These are phyloP conservation scores for Gonapodya sp. DNA, from an alignment of 192 early-diverging fungal species.

Conservation along the genomic window DNA sequence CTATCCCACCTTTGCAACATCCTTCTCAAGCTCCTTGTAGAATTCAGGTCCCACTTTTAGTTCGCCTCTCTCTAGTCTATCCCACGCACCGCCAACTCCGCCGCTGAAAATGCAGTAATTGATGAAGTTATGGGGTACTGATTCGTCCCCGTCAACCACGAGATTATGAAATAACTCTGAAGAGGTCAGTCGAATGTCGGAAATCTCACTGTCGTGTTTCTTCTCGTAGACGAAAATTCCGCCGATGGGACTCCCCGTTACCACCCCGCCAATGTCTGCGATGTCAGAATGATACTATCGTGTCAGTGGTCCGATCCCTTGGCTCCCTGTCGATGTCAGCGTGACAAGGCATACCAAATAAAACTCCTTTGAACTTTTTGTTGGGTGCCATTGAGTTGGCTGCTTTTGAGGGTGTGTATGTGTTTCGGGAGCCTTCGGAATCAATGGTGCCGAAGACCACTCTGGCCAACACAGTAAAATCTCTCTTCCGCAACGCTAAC, in stretches of 20 bases:
- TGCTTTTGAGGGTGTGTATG: no score
- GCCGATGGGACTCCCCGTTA: background rate
- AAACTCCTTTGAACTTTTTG: no score
- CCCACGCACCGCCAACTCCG: background rate
- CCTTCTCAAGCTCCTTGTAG: background rate
- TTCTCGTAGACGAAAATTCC: background rate
- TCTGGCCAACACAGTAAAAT: no score
- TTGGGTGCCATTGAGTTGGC: no score
- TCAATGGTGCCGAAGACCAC: no score
- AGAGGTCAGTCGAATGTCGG: background rate
- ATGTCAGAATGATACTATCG: no score
- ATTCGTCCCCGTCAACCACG: no score
- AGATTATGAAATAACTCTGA: background rate
- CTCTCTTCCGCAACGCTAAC: no score
- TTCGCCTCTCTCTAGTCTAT: background rate
- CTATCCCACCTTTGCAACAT: background rate
- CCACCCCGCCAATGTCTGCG: slow-evolving; percentile 11
- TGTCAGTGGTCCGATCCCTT: no score
- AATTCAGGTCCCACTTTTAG: background rate
- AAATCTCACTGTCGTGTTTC: background rate
- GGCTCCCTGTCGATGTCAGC: no score
- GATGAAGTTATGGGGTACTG: background rate
- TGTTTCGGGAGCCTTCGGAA: no score
- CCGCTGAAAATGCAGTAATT: slow-evolving; percentile 7
- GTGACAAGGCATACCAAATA: no score